Evolutionary conservation across 208 protist genomes (phyloP).

Genomic region (Trypanosoma lewisi): DNA sequence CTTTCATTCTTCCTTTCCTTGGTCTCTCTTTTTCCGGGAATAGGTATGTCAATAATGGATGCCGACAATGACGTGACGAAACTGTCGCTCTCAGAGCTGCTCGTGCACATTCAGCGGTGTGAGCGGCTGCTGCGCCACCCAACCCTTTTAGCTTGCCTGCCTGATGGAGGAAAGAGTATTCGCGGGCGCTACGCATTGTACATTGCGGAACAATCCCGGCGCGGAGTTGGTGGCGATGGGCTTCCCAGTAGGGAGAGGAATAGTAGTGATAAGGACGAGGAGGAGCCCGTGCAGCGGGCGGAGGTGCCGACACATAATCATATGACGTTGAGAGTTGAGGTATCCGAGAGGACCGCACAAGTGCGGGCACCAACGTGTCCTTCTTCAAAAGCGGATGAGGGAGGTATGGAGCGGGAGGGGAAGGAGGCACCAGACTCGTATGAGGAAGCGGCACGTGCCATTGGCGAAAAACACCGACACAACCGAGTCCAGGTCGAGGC

Average conservation of each 20-base stretch:
- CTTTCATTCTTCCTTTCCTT: not conserved
- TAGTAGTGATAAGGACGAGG: not conserved
- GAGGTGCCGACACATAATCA: not conserved
- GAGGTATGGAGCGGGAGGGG: not conserved
- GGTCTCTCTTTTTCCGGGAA: conserved; percentile 3
- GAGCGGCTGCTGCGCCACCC: conserved; percentile 52
- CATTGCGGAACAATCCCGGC: conserved; percentile 37
- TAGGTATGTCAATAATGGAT: conserved; percentile 15
- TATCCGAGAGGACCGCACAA: not conserved
- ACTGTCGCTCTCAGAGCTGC: conserved; percentile 37
- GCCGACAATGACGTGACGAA: conserved; percentile 23
- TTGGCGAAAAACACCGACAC: conserved; percentile 57
- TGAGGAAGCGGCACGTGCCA: conserved; percentile 24
- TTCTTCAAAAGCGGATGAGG: not conserved
- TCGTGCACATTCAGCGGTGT: conserved; percentile 59
- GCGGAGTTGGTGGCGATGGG: conserved; percentile 7
- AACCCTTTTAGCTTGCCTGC: conserved; percentile 48
- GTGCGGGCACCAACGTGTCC: not conserved
- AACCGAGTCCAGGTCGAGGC: conserved; percentile 58
- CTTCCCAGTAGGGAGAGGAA: not conserved
- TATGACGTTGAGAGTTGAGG: not conserved
- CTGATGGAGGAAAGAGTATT: conserved; percentile 53
- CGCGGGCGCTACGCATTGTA: conserved; percentile 38
- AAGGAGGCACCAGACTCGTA: conserved; percentile 4
- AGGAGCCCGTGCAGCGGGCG: not conserved